Conservation (phyloP, 345 rosid species). For the Arabidopsis suecica region DNA sequence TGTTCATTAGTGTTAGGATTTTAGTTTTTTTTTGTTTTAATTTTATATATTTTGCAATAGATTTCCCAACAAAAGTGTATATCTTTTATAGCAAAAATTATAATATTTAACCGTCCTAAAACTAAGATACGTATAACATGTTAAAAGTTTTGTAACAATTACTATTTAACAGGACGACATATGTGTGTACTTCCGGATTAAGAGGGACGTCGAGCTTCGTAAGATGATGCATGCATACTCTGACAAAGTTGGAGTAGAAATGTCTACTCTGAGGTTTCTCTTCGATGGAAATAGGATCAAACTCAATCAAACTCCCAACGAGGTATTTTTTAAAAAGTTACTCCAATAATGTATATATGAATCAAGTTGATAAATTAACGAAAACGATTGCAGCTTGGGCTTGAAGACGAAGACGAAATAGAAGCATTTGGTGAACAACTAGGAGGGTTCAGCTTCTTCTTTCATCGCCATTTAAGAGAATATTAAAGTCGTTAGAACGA, state of each 20-base stretch:
- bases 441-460: constrained; percentile 3
- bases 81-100: too few species aligned
- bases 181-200: constrained; percentile 24
- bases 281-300: constrained; percentile 30
- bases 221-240: constrained; percentile 23
- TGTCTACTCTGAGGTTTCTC: background rate
- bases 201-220: constrained; percentile 15
- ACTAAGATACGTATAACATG: background rate
- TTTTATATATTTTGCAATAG: too few species aligned
- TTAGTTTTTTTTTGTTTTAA: too few species aligned
- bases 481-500: background rate
- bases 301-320: constrained; percentile 31
- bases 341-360: background rate
- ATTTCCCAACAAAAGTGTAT: too few species aligned
- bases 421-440: background rate
- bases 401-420: constrained; percentile 38
- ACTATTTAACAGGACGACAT: background rate
- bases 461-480: background rate
- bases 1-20: too few species aligned
- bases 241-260: background rate
- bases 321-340: background rate
- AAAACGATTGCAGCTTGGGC: constrained; percentile 9
- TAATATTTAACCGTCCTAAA: too few species aligned
- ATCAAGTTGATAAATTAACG: background rate
- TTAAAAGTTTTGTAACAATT: background rate